Base-by-base conservation (phyloP, 179 eudicot species). In the Patellifolia procumbens region DNA sequence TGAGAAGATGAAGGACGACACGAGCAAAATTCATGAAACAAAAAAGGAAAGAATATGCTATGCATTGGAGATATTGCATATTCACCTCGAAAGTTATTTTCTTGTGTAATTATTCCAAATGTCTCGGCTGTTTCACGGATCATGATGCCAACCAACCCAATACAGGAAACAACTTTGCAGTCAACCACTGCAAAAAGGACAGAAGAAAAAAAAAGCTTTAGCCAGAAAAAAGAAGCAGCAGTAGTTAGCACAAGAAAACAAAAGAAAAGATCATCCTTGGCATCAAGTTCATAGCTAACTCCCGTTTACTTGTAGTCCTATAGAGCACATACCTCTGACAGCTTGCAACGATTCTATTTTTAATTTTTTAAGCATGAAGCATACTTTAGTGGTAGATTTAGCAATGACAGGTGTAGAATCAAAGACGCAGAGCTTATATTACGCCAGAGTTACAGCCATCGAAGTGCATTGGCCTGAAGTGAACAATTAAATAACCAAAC, bases 71-170 rank as follows among this genome's bases (percentile, higher is more conserved):
- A 52, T n/a, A 52, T 22, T 4, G 70, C 70, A 5, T 35, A 73
- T n/a, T 34, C 83, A 90, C 98, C 97, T 85, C 68, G 88, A 70
- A 92, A 91, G 43, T 81, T 88, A 81, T 91, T 80, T 49, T 92
- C 93, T 74, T 49, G 79, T 0, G 96, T 89, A 64, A 94, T 78
- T 59, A 94, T 85, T 79, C 96, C 94, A 87, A 94, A 88, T 55
- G 98, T 88, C 79, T 92, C 93, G 17, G 81, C 85, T 69, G 97
- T 92, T 86, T 94, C 98, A 70, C 92, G 91, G 70, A 91, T 82
- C 94, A 92, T 92, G 81, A 94, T 86, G 56, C 98, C 98, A 35
- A 76, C 79, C 76, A 87, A 80, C 64, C 94, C 96, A 58, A 77
- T 58, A 24, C 85, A 84, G 74, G 89, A 64, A 73, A 73, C 81